These are phyloP conservation scores for Schrenkiella parvula DNA, from an alignment of 345 rosid species.

Conservation along the genomic window DNA sequence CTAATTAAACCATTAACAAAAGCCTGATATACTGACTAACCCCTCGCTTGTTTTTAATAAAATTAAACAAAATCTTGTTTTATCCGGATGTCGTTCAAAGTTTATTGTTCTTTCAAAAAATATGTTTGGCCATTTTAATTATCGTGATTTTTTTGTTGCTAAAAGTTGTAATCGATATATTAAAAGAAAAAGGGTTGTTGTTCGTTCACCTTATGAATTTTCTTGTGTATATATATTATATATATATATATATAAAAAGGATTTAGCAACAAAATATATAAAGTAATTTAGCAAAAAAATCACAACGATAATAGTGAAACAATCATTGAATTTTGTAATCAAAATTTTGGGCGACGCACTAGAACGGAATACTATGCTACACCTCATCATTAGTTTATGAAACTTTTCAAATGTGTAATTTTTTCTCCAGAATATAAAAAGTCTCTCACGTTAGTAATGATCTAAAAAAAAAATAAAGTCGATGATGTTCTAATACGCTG, in stretches of 20 bases:
- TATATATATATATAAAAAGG: too few species aligned
- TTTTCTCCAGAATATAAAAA: not conserved
- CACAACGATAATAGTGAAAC: too few species aligned
- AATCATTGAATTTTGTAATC: too few species aligned
- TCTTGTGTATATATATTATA: too few species aligned
- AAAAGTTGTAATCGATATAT: too few species aligned
- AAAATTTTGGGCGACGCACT: not conserved
- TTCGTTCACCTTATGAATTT: not conserved
- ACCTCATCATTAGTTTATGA: not conserved
- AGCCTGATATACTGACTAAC: not conserved
- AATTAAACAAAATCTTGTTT: not conserved
- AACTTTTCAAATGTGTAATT: not conserved
- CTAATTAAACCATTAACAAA: not conserved
- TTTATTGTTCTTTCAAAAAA: too few species aligned
- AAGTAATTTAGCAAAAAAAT: too few species aligned
- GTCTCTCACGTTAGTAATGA: not conserved
- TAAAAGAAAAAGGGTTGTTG: not conserved
- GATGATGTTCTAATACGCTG: not conserved
- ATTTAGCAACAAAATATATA: too few species aligned
- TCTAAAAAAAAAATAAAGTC: not conserved
- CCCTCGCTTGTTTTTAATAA: too few species aligned
- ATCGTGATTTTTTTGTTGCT: too few species aligned
- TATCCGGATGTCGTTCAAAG: not conserved
- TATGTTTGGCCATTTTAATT: not conserved
- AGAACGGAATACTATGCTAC: not conserved